Evolutionary conservation across 371 early-diverging fungal genomes (phyloP).

Genomic region (Apophysomyces ossiformis): DNA sequence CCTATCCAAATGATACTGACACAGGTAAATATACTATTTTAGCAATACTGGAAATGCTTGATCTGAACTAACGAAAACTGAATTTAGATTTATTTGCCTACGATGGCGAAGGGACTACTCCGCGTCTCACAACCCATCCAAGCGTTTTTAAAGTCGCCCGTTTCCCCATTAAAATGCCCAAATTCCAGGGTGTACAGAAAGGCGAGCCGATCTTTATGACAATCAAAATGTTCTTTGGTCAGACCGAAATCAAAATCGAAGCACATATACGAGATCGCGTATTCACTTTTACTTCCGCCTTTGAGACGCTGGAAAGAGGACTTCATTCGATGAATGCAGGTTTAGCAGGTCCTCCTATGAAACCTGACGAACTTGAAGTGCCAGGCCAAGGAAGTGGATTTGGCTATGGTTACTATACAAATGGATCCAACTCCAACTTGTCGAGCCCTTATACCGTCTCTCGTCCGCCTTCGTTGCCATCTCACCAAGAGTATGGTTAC

Average conservation of each 20-base stretch:
- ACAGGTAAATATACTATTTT: slow-evolving; percentile 33
- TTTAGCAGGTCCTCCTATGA: slow-evolving; percentile 27
- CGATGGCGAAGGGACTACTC: slow-evolving; percentile 48
- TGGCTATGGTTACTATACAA: slow-evolving; percentile 19
- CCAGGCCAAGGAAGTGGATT: slow-evolving; percentile 11
- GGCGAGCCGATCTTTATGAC: slow-evolving; percentile 45
- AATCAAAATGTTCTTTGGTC: slow-evolving; percentile 61
- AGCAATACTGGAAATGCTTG: not conserved
- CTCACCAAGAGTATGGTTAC: slow-evolving; percentile 30
- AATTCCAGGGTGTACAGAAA: slow-evolving; percentile 41
- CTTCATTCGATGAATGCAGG: slow-evolving; percentile 32
- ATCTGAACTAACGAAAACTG: not conserved
- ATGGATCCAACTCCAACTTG: slow-evolving; percentile 29
- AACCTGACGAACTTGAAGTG: slow-evolving; percentile 30
- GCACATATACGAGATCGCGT: slow-evolving; percentile 52
- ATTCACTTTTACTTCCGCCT: slow-evolving; percentile 55
- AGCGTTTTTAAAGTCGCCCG: slow-evolving; percentile 52
- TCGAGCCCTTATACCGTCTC: slow-evolving; percentile 23
- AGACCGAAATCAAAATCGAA: slow-evolving; percentile 58
- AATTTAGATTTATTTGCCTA: slow-evolving; percentile 52
- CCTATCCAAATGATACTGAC: slow-evolving; percentile 60
- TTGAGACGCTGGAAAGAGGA: slow-evolving; percentile 50
- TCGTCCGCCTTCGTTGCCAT: slow-evolving; percentile 35
- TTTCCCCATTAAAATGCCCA: slow-evolving; percentile 59
- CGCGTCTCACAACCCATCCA: slow-evolving; percentile 52